These are phyloP conservation scores for Barnettozyma salicaria DNA, from an alignment of 805 yeast species.

Conservation along the genomic window DNA sequence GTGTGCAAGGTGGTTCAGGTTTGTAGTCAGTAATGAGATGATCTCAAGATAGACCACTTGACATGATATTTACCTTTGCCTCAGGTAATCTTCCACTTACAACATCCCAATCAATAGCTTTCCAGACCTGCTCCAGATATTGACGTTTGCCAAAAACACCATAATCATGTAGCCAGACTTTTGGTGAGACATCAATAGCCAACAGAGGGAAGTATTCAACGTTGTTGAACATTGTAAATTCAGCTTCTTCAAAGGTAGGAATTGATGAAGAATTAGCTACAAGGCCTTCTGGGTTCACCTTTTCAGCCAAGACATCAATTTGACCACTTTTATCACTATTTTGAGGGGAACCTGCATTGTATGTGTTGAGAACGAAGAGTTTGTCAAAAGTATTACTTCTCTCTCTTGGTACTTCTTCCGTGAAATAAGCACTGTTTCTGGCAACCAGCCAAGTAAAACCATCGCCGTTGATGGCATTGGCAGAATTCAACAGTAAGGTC, in stretches of 20 bases:
- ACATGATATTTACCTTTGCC: conserved; percentile 1
- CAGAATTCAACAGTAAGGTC: conserved; percentile 61
- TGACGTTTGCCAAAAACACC: conserved; percentile 69
- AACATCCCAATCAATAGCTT: conserved; percentile 65
- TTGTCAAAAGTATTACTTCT: conserved; percentile 31
- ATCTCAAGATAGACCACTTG: no score
- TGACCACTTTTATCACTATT: conserved; percentile 47
- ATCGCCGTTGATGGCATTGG: conserved; percentile 72
- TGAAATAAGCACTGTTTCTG: conserved; percentile 22
- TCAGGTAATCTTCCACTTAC: conserved; percentile 36
- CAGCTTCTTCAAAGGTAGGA: conserved; percentile 35
- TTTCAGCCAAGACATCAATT: conserved; percentile 24
- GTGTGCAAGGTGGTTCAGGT: no score
- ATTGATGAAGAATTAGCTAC: conserved; percentile 9
- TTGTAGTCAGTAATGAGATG: no score
- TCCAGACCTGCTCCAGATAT: conserved; percentile 62
- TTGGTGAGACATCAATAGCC: conserved; percentile 68
- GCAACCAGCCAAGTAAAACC: conserved; percentile 91
- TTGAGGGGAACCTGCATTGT: conserved; percentile 83
- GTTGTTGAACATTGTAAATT: conserved; percentile 25
- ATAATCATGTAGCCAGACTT: conserved; percentile 64
- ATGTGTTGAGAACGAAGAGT: conserved; percentile 73
- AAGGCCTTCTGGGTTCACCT: conserved; percentile 13
- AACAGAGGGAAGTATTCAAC: conserved; percentile 48
- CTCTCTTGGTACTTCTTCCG: conserved; percentile 4